phyloP scores from a whole-genome alignment of 805 yeast species.

The Zygoascus tannicola region DNA sequence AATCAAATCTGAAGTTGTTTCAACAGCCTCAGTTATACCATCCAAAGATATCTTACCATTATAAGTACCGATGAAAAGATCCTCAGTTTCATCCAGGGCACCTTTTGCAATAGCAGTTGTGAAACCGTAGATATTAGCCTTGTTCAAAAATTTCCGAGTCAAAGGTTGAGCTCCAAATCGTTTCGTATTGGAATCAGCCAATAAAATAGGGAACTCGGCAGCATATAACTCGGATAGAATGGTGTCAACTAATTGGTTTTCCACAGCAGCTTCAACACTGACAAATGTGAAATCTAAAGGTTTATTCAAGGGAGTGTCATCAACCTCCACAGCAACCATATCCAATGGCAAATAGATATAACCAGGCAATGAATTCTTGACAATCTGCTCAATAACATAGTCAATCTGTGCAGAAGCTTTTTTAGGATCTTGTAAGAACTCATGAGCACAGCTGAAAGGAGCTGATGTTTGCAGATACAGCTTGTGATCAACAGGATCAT shows the following conservation, averaged over 20 bases:
- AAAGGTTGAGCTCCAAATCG: conserved; percentile 43
- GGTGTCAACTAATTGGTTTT: conserved; percentile 29
- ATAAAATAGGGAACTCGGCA: conserved; percentile 50
- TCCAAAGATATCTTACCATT: conserved; percentile 49
- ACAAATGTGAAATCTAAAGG: conserved; percentile 27
- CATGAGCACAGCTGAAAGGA: conserved; percentile 48
- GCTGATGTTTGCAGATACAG: conserved; percentile 56
- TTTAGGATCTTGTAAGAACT: conserved; percentile 36
- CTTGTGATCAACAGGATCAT: conserved; percentile 49
- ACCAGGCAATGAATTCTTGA: conserved; percentile 64
- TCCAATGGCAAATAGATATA: conserved; percentile 72
- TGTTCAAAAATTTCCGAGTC: conserved; percentile 41
- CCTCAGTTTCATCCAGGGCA: conserved; percentile 57
- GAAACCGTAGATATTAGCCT: conserved; percentile 46
- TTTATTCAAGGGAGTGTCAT: conserved; percentile 28
- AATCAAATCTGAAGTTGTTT: conserved; percentile 54
- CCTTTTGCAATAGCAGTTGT: conserved; percentile 65
- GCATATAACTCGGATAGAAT: conserved; percentile 45
- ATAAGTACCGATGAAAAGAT: conserved; percentile 61
- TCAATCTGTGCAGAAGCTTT: conserved; percentile 58
- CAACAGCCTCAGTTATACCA: conserved; percentile 40
- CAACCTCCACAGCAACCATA: conserved; percentile 29
- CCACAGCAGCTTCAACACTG: conserved; percentile 21
- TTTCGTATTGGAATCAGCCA: conserved; percentile 63
- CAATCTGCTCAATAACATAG: conserved; percentile 46